Base-by-base conservation (phyloP, 495 filamentous ascomycete genomes). In the Gamarada debralockiae region DNA sequence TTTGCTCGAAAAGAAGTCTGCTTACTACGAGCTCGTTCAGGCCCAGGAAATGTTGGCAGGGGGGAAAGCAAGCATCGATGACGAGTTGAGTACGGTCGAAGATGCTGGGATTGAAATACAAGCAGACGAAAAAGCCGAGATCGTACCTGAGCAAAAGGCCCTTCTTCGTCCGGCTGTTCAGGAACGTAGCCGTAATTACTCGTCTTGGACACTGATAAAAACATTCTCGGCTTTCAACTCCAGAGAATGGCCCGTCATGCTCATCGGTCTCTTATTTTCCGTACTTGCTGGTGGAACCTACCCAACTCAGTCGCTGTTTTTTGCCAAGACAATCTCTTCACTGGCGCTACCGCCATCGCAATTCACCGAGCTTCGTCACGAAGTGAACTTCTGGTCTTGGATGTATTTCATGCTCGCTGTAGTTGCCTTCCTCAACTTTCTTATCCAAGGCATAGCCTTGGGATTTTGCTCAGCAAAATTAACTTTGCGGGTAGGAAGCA, bases 401-500 rank as follows among this genome's bases (percentile, higher is more conserved):
- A 70, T 80, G 66, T 76, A 79, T 62, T 77, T 80, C 50, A 65
- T 78, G 23, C 64, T 81, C 13, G 76, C 73, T 0, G 65, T 79
- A 10, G 70, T 76, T 36, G 74, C 73, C 41, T 74, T 81, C 54
- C 71, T 78, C 37, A 73, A 74, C 13, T 78, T 79, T 53, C 8
- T 73, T 1, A 64, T 70, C 46, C 72, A 69, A 48, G 73, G 75
- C 62, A 61, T 67, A 12, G 62, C 65, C 5, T 77, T 81, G 27
- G 76, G 74, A 7, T 68, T 65, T 58, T 65, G 74, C 5, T 71
- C 76, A 4, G 76, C 78, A 56, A 75, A 75, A 20, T 62, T 78
- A 12, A 67, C 77, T 4, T 74, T 71, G 56, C 65, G 70, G 5
- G 66, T 75, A 6, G 62, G 77, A 40, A 68, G 76, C 7, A 53